phyloP scores from a whole-genome alignment of 2,329 filamentous ascomycete species.

The Mollisia scopiformis region DNA sequence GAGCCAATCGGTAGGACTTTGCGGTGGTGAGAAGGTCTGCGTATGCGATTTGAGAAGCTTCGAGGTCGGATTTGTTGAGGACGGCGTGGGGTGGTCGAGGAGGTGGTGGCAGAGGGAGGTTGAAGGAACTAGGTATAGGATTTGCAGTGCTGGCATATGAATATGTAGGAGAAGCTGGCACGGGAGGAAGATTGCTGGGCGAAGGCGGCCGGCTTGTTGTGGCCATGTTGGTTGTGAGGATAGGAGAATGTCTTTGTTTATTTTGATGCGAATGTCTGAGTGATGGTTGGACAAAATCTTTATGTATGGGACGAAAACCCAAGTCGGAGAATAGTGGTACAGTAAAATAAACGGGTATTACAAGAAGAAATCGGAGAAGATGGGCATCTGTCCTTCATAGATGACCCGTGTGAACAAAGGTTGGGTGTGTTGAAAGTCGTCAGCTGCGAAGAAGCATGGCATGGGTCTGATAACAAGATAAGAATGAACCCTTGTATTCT shows the following conservation, averaged over 20 bases:
- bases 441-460: not conserved
- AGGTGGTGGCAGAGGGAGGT: conserved; percentile 62
- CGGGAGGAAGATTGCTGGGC: conserved; percentile 58
- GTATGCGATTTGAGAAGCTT: conserved; percentile 64
- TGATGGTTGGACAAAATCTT: not conserved
- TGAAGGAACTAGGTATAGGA: conserved; percentile 57
- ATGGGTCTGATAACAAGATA: conserved; percentile 3
- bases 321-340: not conserved
- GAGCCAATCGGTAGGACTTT: conserved; percentile 65
- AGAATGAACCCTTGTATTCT: not conserved
- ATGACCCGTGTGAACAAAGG: not conserved
- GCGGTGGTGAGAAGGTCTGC: conserved; percentile 62
- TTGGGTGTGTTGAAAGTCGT: conserved; percentile 4
- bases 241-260: conserved; percentile 13
- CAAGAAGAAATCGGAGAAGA: conserved; percentile 2
- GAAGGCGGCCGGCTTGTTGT: conserved; percentile 43
- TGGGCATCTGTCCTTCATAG: not conserved
- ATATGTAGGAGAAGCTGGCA: conserved; percentile 66
- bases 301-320: not conserved
- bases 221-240: conserved; percentile 9
- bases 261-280: conserved; percentile 10
- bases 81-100: conserved; percentile 60
- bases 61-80: conserved; percentile 65
- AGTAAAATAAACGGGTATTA: conserved; percentile 4
- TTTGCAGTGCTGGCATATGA: conserved; percentile 66